Evolutionary conservation across 805 yeast species (phyloP).

Genomic region (Isabelozyma heimii): DNA sequence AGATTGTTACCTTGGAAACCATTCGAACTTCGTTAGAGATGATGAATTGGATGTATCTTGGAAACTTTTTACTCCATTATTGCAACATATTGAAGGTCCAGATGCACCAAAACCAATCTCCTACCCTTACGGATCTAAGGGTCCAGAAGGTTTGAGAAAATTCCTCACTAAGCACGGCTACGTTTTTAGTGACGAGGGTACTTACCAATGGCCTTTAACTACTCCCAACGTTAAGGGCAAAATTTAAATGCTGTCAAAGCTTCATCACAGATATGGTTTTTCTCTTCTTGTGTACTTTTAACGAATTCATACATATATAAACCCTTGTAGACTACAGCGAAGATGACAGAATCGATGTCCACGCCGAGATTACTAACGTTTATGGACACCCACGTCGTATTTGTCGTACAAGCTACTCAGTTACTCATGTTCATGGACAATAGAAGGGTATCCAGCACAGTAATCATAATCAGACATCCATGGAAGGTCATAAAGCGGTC

Average conservation of each 20-base stretch:
- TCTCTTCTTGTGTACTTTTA: neutral
- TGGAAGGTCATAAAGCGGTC: conserved; percentile 87
- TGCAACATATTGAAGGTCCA: conserved; percentile 72
- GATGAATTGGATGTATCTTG: conserved; percentile 95
- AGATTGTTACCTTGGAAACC: conserved; percentile 88
- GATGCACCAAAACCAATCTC: conserved; percentile 63
- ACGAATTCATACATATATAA: neutral
- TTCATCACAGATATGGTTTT: neutral
- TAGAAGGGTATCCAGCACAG: neutral
- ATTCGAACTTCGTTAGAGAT: conserved; percentile 95
- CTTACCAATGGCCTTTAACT: conserved; percentile 91
- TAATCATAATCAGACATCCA: conserved; percentile 74
- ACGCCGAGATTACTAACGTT: too few species aligned
- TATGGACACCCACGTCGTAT: too few species aligned
- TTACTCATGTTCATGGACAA: neutral
- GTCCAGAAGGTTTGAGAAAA: conserved; percentile 64
- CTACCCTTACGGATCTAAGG: conserved; percentile 90
- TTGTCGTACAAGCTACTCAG: too few species aligned
- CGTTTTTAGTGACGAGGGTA: conserved; percentile 55
- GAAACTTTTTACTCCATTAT: conserved; percentile 88
- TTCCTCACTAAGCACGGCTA: conserved; percentile 74
- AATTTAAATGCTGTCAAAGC: conserved; percentile 12
- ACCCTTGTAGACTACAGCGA: neutral
- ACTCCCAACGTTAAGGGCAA: conserved; percentile 40
- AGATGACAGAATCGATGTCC: neutral